Base-by-base conservation (phyloP, 805 yeast genomes). In the Yamadazyma phyllophila region DNA sequence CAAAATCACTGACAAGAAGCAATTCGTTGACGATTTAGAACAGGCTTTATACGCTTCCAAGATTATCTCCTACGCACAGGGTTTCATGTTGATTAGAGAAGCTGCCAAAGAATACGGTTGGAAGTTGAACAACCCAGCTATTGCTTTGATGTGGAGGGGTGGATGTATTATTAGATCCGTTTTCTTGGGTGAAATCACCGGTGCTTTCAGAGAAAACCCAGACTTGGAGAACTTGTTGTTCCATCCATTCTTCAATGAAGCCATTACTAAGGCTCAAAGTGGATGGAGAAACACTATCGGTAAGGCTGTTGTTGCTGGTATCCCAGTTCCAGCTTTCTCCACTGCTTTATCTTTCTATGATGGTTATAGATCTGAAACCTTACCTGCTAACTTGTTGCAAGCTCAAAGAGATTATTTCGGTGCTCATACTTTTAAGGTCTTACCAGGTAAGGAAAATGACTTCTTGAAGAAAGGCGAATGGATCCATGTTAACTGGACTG, bases 331-430 rank as follows among this genome's bases (percentile, higher is more conserved):
- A 61, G 97, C 98, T 60, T 90, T 91, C 82, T 72, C 96, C 53
- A 90, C 98, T 55, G 99, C 98, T 61, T 80, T 92, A 73, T 76
- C 97, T 48, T 92, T 92, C 90, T 94, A 88, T 81, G 99, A 92
- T 69, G 98, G 98, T 73, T 91, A 88, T 89, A 86, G 98, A 83
- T 85, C 96, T 50, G 96, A 81, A 55, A 81, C 85, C 70, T 78
- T 91, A 66, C 98, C 98, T 66, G 99, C 99, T 58, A 92, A 92
- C 85, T 81, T 92, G 74, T 80, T 92, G 69, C 99, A 92, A 80
- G 99, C 98, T 64, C 99, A 92, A 82, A 89, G 99, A 82, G 99
- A 92, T 73, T 92, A 90, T 88, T 92, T 92, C 65, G 99, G 99
- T 76, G 98, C 99, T 57, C 99, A 92, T 82, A 94, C 99, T 65